A percentile compares a stretch with the other conserved stretches of the same genome.
These are phyloP conservation scores for Apiospora kogelbergensis DNA, from an alignment of 2,329 filamentous ascomycete genomes.

Conservation along the genomic window DNA sequence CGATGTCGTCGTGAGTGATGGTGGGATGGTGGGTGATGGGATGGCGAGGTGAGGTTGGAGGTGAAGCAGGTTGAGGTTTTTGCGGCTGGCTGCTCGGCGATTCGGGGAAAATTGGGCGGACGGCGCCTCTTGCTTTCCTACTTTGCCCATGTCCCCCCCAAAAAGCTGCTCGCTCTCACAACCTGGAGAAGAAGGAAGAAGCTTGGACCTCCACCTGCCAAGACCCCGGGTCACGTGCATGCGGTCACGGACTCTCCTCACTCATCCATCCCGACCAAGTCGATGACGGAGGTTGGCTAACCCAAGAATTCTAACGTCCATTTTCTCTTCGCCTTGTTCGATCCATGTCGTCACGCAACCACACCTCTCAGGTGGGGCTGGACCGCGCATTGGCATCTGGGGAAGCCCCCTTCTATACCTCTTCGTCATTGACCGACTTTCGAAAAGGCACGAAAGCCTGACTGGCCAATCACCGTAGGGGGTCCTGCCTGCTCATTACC, in stretches of 20 bases:
- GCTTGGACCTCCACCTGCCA: conserved; percentile 6
- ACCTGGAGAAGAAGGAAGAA: conserved; percentile 9
- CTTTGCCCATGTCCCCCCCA: neutral
- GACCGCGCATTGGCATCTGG: neutral
- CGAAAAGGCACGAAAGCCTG: too few species aligned
- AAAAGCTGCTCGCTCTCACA: neutral
- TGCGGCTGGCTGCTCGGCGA: conserved; percentile 9
- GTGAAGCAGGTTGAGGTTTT: conserved; percentile 10
- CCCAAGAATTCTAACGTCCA: neutral
- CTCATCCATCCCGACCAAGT: neutral
- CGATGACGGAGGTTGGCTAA: conserved; percentile 2
- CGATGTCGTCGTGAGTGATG: conserved; percentile 27
- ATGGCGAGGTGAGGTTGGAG: neutral
- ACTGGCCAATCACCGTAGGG: too few species aligned
- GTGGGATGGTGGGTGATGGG: conserved; percentile 21
- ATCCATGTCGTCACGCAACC: neutral
- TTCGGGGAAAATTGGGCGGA: conserved; percentile 8
- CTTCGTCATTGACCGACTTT: too few species aligned
- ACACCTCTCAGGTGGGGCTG: neutral
- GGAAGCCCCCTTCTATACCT: neutral
- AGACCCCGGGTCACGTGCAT: neutral
- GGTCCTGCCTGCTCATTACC: too few species aligned
- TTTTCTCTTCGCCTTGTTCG: neutral
- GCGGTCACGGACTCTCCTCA: neutral
- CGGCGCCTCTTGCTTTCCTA: neutral